Evolutionary conservation across 352 stramenopile species (phyloP), one percentile per base, ranked within the genome.

Genomic region (Pythium apleroticum): DNA sequence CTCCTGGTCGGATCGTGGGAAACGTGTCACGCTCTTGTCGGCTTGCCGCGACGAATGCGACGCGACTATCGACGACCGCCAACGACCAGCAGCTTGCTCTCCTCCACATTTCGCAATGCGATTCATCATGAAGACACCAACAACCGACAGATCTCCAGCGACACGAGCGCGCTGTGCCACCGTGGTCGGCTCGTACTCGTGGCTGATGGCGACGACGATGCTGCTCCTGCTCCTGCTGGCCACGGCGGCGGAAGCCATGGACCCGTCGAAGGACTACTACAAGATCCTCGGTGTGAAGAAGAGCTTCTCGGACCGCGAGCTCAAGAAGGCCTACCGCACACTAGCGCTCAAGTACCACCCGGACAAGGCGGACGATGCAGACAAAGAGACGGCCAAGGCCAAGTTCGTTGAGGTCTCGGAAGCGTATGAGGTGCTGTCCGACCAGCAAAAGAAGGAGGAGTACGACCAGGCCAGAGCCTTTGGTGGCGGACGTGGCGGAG

Each of bases 391-490:
- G 12, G 89, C 91, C n/a, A 92, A 95, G 52, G 76, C 95, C 56
- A 95, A 94, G 69, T 98, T 98, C 66, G 90, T 97, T 24, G 82
- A 97, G 54, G 89, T 98, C 35, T 95, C 80, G 20, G 88, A 97
- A 60, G 93, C 93, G 3, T 98, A 98, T 68, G 89, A 97, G 62
- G 90, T 98, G 63, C 84, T 98, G 20, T 96, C 87, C 19, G 93
- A 98, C 57, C 72, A 87, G 46, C 71, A 95, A 17, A 95, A 96
- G 73, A 80, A 91, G 41, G 75, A 93, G 9, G 88, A 95, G 37
- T 98, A 98, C 71, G 93, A 98, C 66, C 75, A 96, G 33, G 80
- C 77, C 10, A 75, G 80, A n/a, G 68, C 64, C 1, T 81, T 83
- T 56, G 69, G 71, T 53, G 74, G 68, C 31, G 67, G 60, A 45